phyloP scores from a whole-genome alignment of 495 filamentous ascomycete species.

The Penicillium malachiteum region DNA sequence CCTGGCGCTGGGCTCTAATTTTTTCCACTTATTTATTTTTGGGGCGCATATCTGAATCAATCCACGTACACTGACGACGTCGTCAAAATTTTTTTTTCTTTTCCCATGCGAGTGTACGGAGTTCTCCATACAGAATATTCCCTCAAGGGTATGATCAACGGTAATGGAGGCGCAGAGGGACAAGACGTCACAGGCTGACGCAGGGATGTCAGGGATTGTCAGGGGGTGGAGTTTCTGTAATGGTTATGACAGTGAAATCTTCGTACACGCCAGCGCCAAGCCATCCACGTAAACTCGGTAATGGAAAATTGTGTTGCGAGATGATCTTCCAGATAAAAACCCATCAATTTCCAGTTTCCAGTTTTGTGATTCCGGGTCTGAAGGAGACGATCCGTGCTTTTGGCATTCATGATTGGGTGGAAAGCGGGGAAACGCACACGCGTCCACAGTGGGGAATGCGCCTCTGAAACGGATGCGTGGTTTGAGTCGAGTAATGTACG shows the following conservation, averaged over 20 bases:
- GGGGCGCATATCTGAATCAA: too few species aligned
- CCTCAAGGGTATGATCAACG: not conserved
- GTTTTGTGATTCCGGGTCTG: not conserved
- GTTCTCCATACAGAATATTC: not conserved
- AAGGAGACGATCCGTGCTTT: conserved; percentile 25
- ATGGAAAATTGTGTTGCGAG: not conserved
- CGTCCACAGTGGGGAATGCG: conserved; percentile 19
- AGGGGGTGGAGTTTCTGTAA: conserved; percentile 13
- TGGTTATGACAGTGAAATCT: conserved; percentile 1
- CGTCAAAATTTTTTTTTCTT: too few species aligned
- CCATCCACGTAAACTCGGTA: not conserved
- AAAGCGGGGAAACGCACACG: conserved; percentile 19
- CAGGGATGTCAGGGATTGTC: conserved; percentile 25
- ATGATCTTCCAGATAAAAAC: not conserved
- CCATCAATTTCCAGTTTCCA: not conserved
- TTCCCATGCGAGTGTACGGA: too few species aligned
- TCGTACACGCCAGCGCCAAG: not conserved
- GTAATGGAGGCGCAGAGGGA: conserved; percentile 7
- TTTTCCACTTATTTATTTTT: too few species aligned
- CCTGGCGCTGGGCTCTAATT: too few species aligned
- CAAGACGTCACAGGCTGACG: conserved; percentile 33
- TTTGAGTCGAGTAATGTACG: not conserved
- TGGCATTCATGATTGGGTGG: conserved; percentile 18
- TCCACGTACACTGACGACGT: too few species aligned
- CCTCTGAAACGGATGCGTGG: conserved; percentile 4